A percentile compares a stretch with the other conserved stretches of the same genome.
Evolutionary conservation across 2,329 filamentous ascomycete species (phyloP).

Genomic region (Pseudogymnoascus destructans): DNA sequence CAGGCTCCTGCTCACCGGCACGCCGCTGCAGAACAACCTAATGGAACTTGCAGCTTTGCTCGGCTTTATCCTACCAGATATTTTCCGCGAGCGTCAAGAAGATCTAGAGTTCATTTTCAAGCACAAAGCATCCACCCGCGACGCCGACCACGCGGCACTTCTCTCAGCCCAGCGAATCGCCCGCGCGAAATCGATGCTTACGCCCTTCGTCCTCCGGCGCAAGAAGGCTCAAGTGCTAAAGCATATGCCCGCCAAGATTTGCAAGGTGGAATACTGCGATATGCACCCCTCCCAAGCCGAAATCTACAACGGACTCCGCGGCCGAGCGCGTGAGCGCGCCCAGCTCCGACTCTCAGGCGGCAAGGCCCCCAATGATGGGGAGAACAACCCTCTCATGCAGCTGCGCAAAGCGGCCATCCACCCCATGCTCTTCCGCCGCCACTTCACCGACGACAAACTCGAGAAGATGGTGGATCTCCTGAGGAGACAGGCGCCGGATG

Average conservation of each 20-base stretch:
- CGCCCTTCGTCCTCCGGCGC: conserved; percentile 84
- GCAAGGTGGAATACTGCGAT: conserved; percentile 66
- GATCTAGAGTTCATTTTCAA: conserved; percentile 81
- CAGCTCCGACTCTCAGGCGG: conserved; percentile 40
- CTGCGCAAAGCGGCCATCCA: conserved; percentile 88
- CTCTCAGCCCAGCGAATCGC: conserved; percentile 78
- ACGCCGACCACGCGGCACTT: conserved; percentile 67
- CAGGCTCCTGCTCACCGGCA: conserved; percentile 77
- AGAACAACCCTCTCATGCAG: conserved; percentile 72
- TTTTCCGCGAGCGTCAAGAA: conserved; percentile 67
- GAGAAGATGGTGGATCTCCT: conserved; percentile 66
- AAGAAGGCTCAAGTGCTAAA: conserved; percentile 87
- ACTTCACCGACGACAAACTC: conserved; percentile 64
- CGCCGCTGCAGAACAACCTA: conserved; percentile 87
- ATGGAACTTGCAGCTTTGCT: conserved; percentile 83
- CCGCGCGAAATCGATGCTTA: conserved; percentile 80
- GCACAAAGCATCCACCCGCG: conserved; percentile 74
- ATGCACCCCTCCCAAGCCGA: conserved; percentile 59
- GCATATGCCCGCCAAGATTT: conserved; percentile 69
- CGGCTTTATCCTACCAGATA: conserved; percentile 79
- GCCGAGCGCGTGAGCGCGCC: conserved; percentile 46
- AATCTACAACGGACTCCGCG: conserved; percentile 61
- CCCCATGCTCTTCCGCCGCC: conserved; percentile 70
- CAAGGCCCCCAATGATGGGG: conserved; percentile 36
- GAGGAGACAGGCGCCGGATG: conserved; percentile 51